Base-by-base conservation (phyloP, 148 eudicot species). In the Selenicereus undatus region DNA sequence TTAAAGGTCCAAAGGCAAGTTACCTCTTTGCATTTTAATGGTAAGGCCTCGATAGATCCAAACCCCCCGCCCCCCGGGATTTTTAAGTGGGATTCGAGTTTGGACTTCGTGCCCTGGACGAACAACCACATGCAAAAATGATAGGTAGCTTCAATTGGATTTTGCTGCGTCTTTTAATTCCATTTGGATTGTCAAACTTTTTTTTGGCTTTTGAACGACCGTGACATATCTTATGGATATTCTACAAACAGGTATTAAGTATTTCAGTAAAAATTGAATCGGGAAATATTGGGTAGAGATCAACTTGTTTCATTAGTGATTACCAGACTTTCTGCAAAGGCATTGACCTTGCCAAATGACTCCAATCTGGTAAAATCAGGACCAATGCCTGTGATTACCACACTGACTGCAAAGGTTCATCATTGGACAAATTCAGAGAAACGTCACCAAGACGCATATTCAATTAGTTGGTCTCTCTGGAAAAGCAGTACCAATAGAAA, bases 301-400 rank as follows among this genome's bases (percentile, higher is more conserved):
- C 0, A 6, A 42, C 29, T 12, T 74, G 35, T 74, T 62, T 29
- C 11, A 21, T 12, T 0, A 32, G 51, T 39, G 54, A 81, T 78
- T 75, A 95, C 99, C 86, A 96, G 88, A 88, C 78, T 96, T 86
- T 96, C 98, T 22, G 99, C 98, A 82, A 96, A 96, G 58, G 85
- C 93, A 84, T 91, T 98, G 20, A 96, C 98, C 83, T 96, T 96
- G 71, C 99, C 98, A 79, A 96, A 94, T 73, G 99, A 96, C 84
- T 94, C 99, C 84, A 96, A 78, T 84, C 85, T 90, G 80, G 99
- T 96, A 85, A 88, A 96, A 88, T 96, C 99, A 17, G 99, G 90
- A 80, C 99, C 99, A 42, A 96, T 93, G 73, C 97, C 92, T 71
- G 99, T 89, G 86, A 96, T 94, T 29, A 85, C 83, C 76, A 96